Evolutionary conservation across 176 grass and related monocot genomes (phyloP), one percentile per base, ranked within the genome.

Genomic region (Ensete ventricosum): DNA sequence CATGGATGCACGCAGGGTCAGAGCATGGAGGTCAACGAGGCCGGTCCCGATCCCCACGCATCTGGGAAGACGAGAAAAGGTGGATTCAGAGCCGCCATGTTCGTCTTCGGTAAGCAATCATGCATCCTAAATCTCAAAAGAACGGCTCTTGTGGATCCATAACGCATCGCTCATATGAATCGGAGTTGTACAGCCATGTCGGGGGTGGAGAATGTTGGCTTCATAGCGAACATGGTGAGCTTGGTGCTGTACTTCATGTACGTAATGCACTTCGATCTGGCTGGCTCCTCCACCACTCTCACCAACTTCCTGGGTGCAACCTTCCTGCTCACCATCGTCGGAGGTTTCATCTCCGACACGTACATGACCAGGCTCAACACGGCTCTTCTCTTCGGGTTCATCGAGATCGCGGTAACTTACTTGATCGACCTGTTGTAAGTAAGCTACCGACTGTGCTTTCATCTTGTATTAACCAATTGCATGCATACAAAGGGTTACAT

Each of bases 241-340:
- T 78, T 92, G 25, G 67, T 92, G 52, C 19, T 85, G 1, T 92
- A 92, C 83, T 88, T 92, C 81, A 26, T 81, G 14, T 0, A 0
- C 25, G 13, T 83, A 22, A 85, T 88, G 89, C 81, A 88, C 81
- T 79, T 92, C 55, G 22, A 14, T 54, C 54, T 84, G 13, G 67
- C 83, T 9, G 89, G 77, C 0, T 67, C 16, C 4, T 88, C 89
- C 49, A 86, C 79, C 78, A 76, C 82, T 49, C 72, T 92, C 74
- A 92, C 85, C 53, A 82, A 88, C 81, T 92, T 88, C 78, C 84
- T 84, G 89, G 89, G 85, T 29, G 69, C 89, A 25, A 85, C 81
- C 71, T 88, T 86, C 78, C 83, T 92, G 52, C 52, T 92, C 54
- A 62, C 86, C 2, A 81, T 92, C 22, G 77, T 83, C 70, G 78